A percentile compares a stretch with the other conserved stretches of the same genome.
Conservation (phyloP, 208 protist species). For the Leishmania lainsoni region DNA sequence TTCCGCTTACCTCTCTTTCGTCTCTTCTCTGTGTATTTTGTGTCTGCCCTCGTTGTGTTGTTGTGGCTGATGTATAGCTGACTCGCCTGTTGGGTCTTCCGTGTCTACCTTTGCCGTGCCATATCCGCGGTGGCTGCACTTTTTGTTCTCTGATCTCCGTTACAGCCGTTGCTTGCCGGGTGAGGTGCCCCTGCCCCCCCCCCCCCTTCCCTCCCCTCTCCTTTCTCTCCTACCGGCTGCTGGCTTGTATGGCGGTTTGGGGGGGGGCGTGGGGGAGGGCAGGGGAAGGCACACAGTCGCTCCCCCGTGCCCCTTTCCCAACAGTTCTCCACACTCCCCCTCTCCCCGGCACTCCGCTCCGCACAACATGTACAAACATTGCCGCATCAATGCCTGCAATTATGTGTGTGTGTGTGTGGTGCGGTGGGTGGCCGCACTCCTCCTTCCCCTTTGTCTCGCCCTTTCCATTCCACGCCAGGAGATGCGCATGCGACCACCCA, state of each 20-base stretch:
- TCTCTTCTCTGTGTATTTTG: conserved; percentile 1
- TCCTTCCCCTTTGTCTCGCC: not conserved
- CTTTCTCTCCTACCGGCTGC: too few species aligned
- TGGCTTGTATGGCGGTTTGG: not conserved
- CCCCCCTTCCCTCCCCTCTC: not conserved
- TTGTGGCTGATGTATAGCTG: conserved; percentile 5
- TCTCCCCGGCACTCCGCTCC: not conserved
- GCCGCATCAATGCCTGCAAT: not conserved
- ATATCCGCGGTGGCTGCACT: too few species aligned
- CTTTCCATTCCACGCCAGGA: not conserved
- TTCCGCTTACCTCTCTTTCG: conserved; percentile 1
- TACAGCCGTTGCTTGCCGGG: not conserved
- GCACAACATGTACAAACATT: not conserved
- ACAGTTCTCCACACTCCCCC: too few species aligned
- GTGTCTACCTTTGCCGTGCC: not conserved
- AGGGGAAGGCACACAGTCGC: not conserved
- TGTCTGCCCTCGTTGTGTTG: not conserved
- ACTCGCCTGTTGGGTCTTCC: not conserved
- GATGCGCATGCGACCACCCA: not conserved
- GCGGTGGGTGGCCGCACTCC: not conserved
- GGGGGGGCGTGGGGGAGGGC: not conserved
- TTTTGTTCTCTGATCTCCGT: not conserved
- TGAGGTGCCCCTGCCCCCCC: not conserved
- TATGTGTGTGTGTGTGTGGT: not conserved
- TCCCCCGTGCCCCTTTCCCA: not conserved